These are phyloP conservation scores for Solanum rostratum DNA, from an alignment of 257 asterid genomes.

Conservation along the genomic window DNA sequence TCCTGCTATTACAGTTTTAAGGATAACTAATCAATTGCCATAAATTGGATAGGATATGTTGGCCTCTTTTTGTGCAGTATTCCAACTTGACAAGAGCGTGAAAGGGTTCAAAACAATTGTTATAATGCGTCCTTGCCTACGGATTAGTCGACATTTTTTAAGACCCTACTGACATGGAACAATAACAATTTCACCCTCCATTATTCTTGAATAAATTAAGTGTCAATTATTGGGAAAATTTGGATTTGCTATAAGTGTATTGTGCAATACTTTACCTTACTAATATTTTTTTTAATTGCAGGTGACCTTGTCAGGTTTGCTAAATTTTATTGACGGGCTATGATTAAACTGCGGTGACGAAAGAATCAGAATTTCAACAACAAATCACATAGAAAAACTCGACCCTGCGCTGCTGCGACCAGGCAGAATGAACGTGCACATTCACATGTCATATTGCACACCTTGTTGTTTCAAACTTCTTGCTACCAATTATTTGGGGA, in stretches of 20 bases:
- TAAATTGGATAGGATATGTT: background rate
- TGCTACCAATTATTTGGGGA: background rate
- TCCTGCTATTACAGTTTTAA: background rate
- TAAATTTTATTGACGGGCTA: constrained; percentile 3
- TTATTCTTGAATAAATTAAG: background rate
- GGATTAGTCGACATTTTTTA: background rate
- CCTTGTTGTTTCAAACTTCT: background rate
- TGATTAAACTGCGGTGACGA: background rate
- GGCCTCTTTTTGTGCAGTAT: background rate
- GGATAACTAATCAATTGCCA: background rate
- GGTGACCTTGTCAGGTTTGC: constrained; percentile 3
- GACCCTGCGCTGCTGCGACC: constrained; percentile 25
- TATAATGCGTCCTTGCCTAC: background rate
- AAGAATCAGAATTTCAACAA: constrained; percentile 4
- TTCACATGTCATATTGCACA: background rate
- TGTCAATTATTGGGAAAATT: background rate
- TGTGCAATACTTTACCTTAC: background rate
- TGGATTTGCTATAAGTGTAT: background rate
- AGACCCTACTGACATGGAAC: background rate
- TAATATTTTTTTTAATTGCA: background rate
- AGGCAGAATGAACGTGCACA: constrained; percentile 19
- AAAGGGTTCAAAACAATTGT: background rate
- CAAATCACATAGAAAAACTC: constrained; percentile 20
- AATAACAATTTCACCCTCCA: background rate
- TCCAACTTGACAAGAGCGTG: background rate